Percentiles rank a stretch among this genome's conserved stretches.
phyloP scores from a whole-genome alignment of 1,284 basidiomycete genomes.

The Trichosporon coremiiforme region DNA sequence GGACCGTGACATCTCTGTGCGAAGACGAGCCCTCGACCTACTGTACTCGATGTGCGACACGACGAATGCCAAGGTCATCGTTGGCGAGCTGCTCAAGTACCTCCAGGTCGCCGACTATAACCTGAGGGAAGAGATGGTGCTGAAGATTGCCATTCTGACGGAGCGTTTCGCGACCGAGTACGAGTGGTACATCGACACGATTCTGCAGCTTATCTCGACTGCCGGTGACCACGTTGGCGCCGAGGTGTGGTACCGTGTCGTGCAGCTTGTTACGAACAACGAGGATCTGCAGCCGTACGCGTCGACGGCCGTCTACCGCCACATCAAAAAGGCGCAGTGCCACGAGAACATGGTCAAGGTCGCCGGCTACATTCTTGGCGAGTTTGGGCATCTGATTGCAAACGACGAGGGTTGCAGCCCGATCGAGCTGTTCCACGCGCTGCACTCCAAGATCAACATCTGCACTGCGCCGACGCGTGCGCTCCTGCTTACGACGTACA shows the following conservation, averaged over 20 bases:
- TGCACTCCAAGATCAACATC: slow-evolving; percentile 94
- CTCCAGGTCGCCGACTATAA: slow-evolving; percentile 93
- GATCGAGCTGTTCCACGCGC: slow-evolving; percentile 87
- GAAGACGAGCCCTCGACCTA: slow-evolving; percentile 88
- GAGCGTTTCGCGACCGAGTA: slow-evolving; percentile 88
- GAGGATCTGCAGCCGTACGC: slow-evolving; percentile 96
- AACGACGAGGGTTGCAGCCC: slow-evolving; percentile 92
- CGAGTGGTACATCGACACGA: slow-evolving; percentile 75
- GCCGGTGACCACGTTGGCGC: slow-evolving; percentile 98
- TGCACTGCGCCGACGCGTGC: slow-evolving; percentile 91
- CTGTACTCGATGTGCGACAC: slow-evolving; percentile 99
- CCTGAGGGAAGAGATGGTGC: slow-evolving; percentile 94
- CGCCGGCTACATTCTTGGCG: slow-evolving; percentile 95
- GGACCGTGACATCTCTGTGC: slow-evolving; percentile 96
- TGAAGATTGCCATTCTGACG: slow-evolving; percentile 97
- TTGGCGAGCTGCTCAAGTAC: slow-evolving; percentile 90
- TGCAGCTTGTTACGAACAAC: slow-evolving; percentile 98
- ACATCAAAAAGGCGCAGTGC: slow-evolving; percentile 84
- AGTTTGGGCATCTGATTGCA: slow-evolving; percentile 95
- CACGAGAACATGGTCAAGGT: slow-evolving; percentile 98
- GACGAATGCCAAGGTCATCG: slow-evolving; percentile 90
- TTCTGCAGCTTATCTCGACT: slow-evolving; percentile 89
- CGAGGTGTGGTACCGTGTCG: slow-evolving; percentile 98
- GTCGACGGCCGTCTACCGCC: slow-evolving; percentile 87
- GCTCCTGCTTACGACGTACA: slow-evolving; percentile 91